A percentile compares a stretch with the other conserved stretches of the same genome.
Conservation (phyloP, 75 land plant species). For the Adiantum capillusveneris region DNA sequence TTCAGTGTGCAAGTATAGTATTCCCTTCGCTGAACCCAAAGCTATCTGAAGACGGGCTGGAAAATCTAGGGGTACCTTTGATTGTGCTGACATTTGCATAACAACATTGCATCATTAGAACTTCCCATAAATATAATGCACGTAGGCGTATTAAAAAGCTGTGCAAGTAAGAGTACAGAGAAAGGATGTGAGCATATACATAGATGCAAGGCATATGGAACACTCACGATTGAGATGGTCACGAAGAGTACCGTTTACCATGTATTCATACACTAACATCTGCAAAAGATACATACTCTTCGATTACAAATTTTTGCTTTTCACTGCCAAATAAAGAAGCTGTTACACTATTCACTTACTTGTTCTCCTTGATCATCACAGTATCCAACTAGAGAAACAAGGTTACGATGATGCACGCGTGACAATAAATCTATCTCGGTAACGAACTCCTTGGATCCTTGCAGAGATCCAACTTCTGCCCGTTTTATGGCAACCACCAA, state of each 20-base stretch:
- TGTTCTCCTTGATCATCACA: slow-evolving; percentile 84
- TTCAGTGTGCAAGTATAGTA: slow-evolving; percentile 70
- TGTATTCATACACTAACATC: slow-evolving; percentile 80
- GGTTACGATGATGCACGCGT: slow-evolving; percentile 75
- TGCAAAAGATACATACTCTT: too few species aligned
- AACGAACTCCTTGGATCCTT: slow-evolving; percentile 71
- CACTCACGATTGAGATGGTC: slow-evolving; percentile 52
- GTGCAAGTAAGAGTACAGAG: too few species aligned
- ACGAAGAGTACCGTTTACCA: slow-evolving; percentile 71
- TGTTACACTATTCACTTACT: too few species aligned
- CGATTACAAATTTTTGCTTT: too few species aligned
- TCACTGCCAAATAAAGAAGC: too few species aligned
- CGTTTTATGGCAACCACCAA: slow-evolving; percentile 78
- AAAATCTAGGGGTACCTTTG: slow-evolving; percentile 27
- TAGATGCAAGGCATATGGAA: too few species aligned
- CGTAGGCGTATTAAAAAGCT: too few species aligned
- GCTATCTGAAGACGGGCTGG: slow-evolving; percentile 47
- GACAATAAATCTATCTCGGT: slow-evolving; percentile 81
- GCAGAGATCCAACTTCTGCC: slow-evolving; percentile 57
- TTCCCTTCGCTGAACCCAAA: slow-evolving; percentile 49
- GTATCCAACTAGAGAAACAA: slow-evolving; percentile 77
- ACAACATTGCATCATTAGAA: too few species aligned
- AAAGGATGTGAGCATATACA: too few species aligned
- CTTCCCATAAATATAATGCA: too few species aligned
- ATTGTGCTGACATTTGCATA: neutral